Conservation (phyloP, 768 basidiomycete species). For the Pleurotus eryngii region DNA sequence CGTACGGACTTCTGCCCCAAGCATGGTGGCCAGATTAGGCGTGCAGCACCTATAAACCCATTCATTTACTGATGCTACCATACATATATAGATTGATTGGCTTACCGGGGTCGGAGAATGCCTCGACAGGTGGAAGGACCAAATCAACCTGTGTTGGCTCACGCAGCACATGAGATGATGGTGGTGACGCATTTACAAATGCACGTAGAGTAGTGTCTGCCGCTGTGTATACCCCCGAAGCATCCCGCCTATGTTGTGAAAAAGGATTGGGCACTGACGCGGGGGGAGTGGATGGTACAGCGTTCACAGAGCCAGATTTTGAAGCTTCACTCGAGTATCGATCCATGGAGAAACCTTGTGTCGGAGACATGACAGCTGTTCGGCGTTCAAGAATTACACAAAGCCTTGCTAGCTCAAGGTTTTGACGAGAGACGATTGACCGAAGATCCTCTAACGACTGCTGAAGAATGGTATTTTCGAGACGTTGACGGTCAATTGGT, state of each 20-base stretch:
- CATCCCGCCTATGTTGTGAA: background rate
- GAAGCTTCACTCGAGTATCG: background rate
- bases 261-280: background rate
- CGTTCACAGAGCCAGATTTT: too few relatives aligned
- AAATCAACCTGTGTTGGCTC: slow-evolving; percentile 16
- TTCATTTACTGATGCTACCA: too few relatives aligned
- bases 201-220: slow-evolving; percentile 3
- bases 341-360: slow-evolving; percentile 11
- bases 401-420: slow-evolving; percentile 2
- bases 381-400: slow-evolving; percentile 9
- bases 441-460: slow-evolving; percentile 16
- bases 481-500: slow-evolving; percentile 13
- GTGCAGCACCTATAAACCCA: too few relatives aligned
- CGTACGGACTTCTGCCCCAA: slow-evolving; percentile 18
- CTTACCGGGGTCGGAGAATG: too few relatives aligned
- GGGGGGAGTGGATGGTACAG: background rate
- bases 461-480: slow-evolving; percentile 19
- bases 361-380: slow-evolving; percentile 14
- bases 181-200: slow-evolving; percentile 10
- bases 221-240: slow-evolving; percentile 1
- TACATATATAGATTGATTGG: too few relatives aligned
- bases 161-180: background rate
- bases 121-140: slow-evolving; percentile 15
- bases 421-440: background rate
- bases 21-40: slow-evolving; percentile 14